Evolutionary conservation across 2,329 filamentous ascomycete species (phyloP).

Genomic region (Corynespora cassiicola): DNA sequence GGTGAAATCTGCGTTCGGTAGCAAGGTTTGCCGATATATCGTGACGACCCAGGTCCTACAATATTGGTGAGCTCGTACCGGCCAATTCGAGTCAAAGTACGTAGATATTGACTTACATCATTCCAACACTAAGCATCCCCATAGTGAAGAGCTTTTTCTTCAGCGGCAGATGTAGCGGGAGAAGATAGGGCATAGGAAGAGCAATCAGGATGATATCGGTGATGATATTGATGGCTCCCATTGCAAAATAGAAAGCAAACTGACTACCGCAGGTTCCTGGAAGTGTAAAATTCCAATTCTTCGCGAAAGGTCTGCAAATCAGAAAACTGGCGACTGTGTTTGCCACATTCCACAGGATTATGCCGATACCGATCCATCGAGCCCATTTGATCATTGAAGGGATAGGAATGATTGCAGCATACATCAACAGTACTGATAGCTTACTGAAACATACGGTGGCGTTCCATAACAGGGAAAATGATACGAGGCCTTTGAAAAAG

Average conservation of each 20-base stretch:
- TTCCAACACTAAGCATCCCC: slow-evolving; percentile 8
- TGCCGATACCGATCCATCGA: slow-evolving; percentile 1
- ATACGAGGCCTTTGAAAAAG: slow-evolving; percentile 12
- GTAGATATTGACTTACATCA: slow-evolving; percentile 9
- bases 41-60: slow-evolving; percentile 12
- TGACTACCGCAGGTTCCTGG: slow-evolving; percentile 11
- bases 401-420: slow-evolving; percentile 8
- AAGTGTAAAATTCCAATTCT: slow-evolving; percentile 9
- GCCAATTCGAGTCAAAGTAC: no score
- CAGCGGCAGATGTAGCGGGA: slow-evolving; percentile 6
- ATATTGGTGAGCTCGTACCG: no score
- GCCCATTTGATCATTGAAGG: slow-evolving; percentile 8
- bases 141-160: slow-evolving; percentile 9
- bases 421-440: slow-evolving; percentile 14
- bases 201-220: slow-evolving; percentile 9
- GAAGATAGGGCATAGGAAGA: slow-evolving; percentile 10
- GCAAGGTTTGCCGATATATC: slow-evolving; percentile 10
- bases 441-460: slow-evolving; percentile 10
- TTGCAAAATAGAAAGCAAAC: slow-evolving; percentile 4
- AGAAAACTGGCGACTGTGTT: slow-evolving; percentile 9
- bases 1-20: slow-evolving; percentile 8
- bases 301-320: slow-evolving; percentile 7
- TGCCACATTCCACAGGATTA: slow-evolving; percentile 5
- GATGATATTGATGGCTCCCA: slow-evolving; percentile 10
- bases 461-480: slow-evolving; percentile 10